Evolutionary conservation across 306 rosid genomes (phyloP).

Genomic region (Hylodesmum podocarpum): DNA sequence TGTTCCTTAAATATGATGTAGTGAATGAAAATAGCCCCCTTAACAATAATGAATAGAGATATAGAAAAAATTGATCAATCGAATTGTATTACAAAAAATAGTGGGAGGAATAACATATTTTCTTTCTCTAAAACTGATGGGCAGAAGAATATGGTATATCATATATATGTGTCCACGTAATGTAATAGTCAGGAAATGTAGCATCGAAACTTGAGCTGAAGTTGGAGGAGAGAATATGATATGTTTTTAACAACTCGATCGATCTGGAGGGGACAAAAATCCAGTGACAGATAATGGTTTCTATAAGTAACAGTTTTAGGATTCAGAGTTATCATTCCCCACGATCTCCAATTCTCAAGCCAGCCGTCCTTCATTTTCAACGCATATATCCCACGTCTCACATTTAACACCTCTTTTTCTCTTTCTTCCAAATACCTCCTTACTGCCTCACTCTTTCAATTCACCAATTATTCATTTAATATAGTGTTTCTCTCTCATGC

Average conservation of each 20-base stretch:
- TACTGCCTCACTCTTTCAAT: not conserved
- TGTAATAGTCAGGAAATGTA: too few relatives aligned
- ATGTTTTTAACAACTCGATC: slow-evolving; percentile 22
- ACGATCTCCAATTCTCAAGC: slow-evolving; percentile 29
- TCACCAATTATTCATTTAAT: not conserved
- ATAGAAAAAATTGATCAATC: too few relatives aligned
- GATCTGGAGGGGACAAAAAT: slow-evolving; percentile 23
- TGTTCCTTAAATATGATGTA: not conserved
- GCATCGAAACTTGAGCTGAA: too few relatives aligned
- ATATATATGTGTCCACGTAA: too few relatives aligned
- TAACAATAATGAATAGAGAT: not conserved
- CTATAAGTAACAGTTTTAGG: slow-evolving; percentile 13
- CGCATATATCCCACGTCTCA: slow-evolving; percentile 31
- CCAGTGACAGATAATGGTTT: slow-evolving; percentile 24
- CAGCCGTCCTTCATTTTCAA: slow-evolving; percentile 8
- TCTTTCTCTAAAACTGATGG: too few relatives aligned
- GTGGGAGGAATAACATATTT: too few relatives aligned
- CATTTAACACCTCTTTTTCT: slow-evolving; percentile 25
- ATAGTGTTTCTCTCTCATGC: slow-evolving; percentile 10
- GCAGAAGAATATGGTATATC: too few relatives aligned
- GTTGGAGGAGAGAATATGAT: slow-evolving; percentile 22
- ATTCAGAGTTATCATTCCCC: slow-evolving; percentile 38
- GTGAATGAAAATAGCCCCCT: not conserved
- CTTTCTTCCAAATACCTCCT: not conserved
- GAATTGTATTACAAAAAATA: too few relatives aligned